Evolutionary conservation across 2,329 filamentous ascomycete genomes (phyloP), one percentile per base, ranked within the genome.

Genomic region (Alternaria postmessia): DNA sequence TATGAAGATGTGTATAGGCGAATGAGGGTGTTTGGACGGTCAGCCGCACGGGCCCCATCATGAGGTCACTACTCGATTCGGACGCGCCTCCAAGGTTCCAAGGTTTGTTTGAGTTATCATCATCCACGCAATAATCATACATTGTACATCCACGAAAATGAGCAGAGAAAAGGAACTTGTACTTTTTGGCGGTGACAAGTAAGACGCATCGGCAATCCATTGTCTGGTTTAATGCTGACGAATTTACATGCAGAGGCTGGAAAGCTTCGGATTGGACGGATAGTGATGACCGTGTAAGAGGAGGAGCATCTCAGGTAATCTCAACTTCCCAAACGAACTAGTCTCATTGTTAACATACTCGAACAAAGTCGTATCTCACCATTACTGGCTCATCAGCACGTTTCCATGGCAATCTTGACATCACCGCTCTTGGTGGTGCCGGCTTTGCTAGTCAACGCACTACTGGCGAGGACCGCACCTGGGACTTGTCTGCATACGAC

Each of bases 371-470:
- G 56, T 84, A 78, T 74, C 74, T 86, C 14, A 79, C 81, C 18
- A 75, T 76, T 38, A 75, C 75, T 20, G 66, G 62, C 9, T 65
- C 73, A 3, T 76, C 74, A 5, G 86, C 84, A 4, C 77, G 75
- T 8, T 93, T 94, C 79, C 80, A 86, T 64, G 92, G 92, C 3
- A 82, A 82, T 24, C 84, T 95, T 20, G 91, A 95, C 78, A 92
- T 89, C 64, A 85, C 84, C 54, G 88, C 91, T 0, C 86, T 95
- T 0, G 91, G 91, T 26, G 91, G 91, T 30, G 92, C 92, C 1
- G 92, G 92, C 5, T 95, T 96, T 73, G 92, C 92, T 9, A 92
- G 89, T 5, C 92, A 94, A 75, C 86, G 89, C 47, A 93, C 89
- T 5, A 84, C 82, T 4, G 78, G 78, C 39, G 86, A 88, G 7